phyloP scores from a whole-genome alignment of 169 alveolate genomes.

The Cryptosporidium ryanae region DNA sequence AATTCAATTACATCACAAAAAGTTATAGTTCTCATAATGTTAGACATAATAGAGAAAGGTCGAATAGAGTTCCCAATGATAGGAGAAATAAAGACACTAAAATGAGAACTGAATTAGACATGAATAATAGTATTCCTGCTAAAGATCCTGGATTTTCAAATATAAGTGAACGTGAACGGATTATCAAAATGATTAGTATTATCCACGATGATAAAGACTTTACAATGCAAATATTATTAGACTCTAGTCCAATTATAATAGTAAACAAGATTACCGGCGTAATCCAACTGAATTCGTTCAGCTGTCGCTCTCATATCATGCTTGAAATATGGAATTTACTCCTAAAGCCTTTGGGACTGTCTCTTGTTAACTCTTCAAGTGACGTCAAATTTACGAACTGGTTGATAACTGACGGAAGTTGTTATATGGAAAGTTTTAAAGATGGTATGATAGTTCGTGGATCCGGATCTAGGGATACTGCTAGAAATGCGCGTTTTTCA shows the following conservation, averaged over 20 bases:
- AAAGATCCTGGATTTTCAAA: slow-evolving; percentile 32
- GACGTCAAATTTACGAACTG: slow-evolving; percentile 39
- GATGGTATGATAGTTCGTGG: slow-evolving; percentile 75
- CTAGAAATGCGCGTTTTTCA: slow-evolving; percentile 66
- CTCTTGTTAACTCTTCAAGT: slow-evolving; percentile 1
- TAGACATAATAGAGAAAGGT: slow-evolving; percentile 10
- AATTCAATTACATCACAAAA: background rate
- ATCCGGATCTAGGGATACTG: slow-evolving; percentile 73
- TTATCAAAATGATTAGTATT: slow-evolving; percentile 36
- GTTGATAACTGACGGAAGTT: slow-evolving; percentile 71
- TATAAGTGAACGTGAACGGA: slow-evolving; percentile 36
- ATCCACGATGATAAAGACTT: slow-evolving; percentile 57
- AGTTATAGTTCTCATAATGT: background rate
- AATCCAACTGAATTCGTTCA: slow-evolving; percentile 43
- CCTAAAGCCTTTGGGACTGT: slow-evolving; percentile 62
- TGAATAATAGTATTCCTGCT: slow-evolving; percentile 21
- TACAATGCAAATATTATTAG: slow-evolving; percentile 27
- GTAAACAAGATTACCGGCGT: slow-evolving; percentile 68
- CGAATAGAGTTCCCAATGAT: background rate
- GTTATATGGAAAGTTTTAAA: slow-evolving; percentile 62
- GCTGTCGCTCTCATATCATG: slow-evolving; percentile 38
- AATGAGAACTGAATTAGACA: slow-evolving; percentile 28
- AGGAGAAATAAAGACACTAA: slow-evolving; percentile 30
- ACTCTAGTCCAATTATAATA: slow-evolving; percentile 42
- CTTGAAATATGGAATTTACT: slow-evolving; percentile 66